Evolutionary conservation across 352 stramenopile genomes (phyloP), one percentile per base, ranked within the genome.

Genomic region (Phytophthora agathidicida): DNA sequence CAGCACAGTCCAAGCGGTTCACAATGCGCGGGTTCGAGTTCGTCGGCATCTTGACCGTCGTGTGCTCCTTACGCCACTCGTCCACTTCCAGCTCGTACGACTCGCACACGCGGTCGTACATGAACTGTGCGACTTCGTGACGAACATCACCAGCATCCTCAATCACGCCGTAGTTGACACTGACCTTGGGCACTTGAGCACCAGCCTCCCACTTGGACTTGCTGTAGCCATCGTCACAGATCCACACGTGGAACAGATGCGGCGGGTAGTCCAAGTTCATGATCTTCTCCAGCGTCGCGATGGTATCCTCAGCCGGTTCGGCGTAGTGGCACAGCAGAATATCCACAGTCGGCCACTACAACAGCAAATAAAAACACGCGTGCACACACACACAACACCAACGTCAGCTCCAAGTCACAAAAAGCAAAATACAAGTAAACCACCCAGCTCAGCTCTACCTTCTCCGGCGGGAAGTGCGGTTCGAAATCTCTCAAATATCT

Each of bases 321-420:
- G 80, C 61, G 57, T 93, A 93, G 56, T 90, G 83, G 59, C 78
- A 89, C 19, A 93, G 51, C 53, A 93, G 51, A 22, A 93, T 89
- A 51, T 93, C 83, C 16, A 93, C 80, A 3, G 81, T 88, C n/a
- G 83, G 83, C 81, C 81, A 91, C 72, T 72, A 37, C 3, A 59
- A 24, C 0, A 53, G 19, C 10, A 54, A 39, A 3, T 16, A 49
- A 33, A 33, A 27, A 38, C n/a, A n/a, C n/a, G n/a, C n/a, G n/a
- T n/a, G 26, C 39, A 43, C 23, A 28, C 13, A 45, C 14, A 22
- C 20, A 27, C 23, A 31, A 22, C 54, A 22, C 23, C 14, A 46
- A 11, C 17, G 17, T 54, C 23, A 57, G 31, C 26, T 45, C 2
- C 7, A 9, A 6, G n/a, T 22, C 13, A 48, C 20, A 45, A 43